Conservation (phyloP, 495 filamentous ascomycete species). For the Achaetomiella virescens region DNA sequence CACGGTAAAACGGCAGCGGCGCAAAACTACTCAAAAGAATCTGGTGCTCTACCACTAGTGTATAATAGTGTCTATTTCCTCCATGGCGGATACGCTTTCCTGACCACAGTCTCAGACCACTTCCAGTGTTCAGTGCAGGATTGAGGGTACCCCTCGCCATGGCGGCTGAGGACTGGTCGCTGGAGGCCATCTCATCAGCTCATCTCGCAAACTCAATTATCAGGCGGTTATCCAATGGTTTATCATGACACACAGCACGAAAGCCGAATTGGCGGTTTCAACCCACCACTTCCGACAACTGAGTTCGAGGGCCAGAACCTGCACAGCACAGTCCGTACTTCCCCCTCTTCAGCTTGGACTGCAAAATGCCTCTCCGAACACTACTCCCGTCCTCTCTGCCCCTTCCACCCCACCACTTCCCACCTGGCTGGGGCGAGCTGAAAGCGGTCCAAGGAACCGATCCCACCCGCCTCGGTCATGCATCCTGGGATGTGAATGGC, state of each 20-base stretch:
- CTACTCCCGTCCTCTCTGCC: not conserved
- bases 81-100: too few relatives aligned
- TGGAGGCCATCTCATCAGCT: too few relatives aligned
- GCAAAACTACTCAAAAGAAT: too few relatives aligned
- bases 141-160: too few relatives aligned
- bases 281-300: not conserved
- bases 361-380: not conserved
- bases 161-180: too few relatives aligned
- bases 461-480: not conserved
- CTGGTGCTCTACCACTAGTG: too few relatives aligned
- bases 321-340: not conserved
- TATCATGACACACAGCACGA: not conserved
- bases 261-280: not conserved
- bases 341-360: not conserved
- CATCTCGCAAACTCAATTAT: too few relatives aligned
- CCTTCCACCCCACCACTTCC: not conserved
- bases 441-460: not conserved
- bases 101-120: too few relatives aligned
- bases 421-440: slow-evolving; percentile 3
- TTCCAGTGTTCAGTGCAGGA: too few relatives aligned
- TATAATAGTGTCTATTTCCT: too few relatives aligned
- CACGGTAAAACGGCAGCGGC: too few relatives aligned
- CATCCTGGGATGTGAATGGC: slow-evolving; percentile 1
- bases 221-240: not conserved
- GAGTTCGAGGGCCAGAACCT: not conserved